A percentile compares a stretch with the other conserved stretches of the same genome.
Conservation (phyloP, 306 rosid genomes). For the Rubus parviflorus region DNA sequence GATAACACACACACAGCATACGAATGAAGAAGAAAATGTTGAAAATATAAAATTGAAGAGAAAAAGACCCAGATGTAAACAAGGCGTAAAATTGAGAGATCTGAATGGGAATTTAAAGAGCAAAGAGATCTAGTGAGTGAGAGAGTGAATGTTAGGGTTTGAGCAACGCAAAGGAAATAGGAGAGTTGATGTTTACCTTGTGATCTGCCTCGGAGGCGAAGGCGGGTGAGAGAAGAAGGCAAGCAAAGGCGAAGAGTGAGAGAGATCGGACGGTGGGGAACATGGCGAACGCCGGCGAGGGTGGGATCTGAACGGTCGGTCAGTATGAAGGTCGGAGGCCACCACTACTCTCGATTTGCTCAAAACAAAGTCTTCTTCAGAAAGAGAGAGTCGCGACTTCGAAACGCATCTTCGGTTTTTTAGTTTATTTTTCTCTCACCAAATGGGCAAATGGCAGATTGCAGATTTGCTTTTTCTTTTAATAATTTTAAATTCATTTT, state of each 20-base stretch:
- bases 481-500: neutral
- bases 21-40: too few species aligned
- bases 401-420: neutral
- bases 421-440: neutral
- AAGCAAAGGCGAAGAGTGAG: conserved; percentile 25
- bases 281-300: conserved; percentile 57
- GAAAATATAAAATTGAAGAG: too few species aligned
- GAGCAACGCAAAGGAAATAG: neutral
- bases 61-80: too few species aligned
- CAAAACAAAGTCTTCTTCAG: neutral
- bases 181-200: conserved; percentile 50
- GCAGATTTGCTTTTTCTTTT: neutral
- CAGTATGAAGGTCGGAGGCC: neutral
- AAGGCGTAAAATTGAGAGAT: conserved; percentile 27
- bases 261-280: conserved; percentile 62
- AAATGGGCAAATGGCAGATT: neutral
- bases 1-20: too few species aligned
- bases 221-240: conserved; percentile 39
- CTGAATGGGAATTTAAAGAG: conserved; percentile 34
- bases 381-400: conserved; percentile 18
- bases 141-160: neutral
- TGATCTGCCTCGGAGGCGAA: conserved; percentile 91
- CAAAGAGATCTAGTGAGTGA: conserved; percentile 40
- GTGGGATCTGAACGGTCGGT: conserved; percentile 48
- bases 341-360: neutral